Conservation (phyloP, 495 filamentous ascomycete genomes). For the Apodospora peruviana region DNA sequence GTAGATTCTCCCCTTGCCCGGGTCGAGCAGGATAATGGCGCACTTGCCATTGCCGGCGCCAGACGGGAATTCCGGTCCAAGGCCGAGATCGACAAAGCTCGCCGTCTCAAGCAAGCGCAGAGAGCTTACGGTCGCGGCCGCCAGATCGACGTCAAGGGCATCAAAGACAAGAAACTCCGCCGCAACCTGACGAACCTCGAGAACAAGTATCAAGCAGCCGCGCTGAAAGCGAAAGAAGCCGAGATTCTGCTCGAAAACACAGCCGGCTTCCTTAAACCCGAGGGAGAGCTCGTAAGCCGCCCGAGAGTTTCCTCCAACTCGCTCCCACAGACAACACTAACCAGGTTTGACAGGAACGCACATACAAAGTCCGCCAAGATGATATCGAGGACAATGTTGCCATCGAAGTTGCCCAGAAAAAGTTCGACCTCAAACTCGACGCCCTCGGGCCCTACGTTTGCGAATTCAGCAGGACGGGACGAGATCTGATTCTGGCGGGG, state of each 20-base stretch:
- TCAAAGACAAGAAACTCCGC: conserved; percentile 84
- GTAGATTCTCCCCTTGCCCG: conserved; percentile 13
- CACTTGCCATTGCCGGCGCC: conserved; percentile 36
- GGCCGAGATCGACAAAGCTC: conserved; percentile 36
- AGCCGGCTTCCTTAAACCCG: conserved; percentile 82
- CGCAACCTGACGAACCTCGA: conserved; percentile 74
- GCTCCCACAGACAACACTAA: not conserved
- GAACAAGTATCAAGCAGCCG: conserved; percentile 71
- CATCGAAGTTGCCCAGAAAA: conserved; percentile 81
- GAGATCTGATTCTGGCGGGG: conserved; percentile 77
- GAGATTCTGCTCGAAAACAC: conserved; percentile 89
- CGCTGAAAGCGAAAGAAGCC: conserved; percentile 80
- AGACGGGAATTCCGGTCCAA: conserved; percentile 39
- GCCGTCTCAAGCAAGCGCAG: conserved; percentile 57
- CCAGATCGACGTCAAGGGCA: conserved; percentile 49
- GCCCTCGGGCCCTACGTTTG: conserved; percentile 77
- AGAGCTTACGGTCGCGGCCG: conserved; percentile 79
- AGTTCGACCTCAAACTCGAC: conserved; percentile 81
- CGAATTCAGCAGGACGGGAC: conserved; percentile 86
- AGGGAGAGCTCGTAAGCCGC: conserved; percentile 55
- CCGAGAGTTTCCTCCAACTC: too few species aligned
- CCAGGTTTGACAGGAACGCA: conserved; percentile 50
- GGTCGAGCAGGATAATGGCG: conserved; percentile 35
- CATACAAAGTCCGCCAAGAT: conserved; percentile 85
- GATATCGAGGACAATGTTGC: conserved; percentile 73